Base-by-base conservation (phyloP, 2,329 filamentous ascomycete genomes). In the Bipolaris sorokiniana region DNA sequence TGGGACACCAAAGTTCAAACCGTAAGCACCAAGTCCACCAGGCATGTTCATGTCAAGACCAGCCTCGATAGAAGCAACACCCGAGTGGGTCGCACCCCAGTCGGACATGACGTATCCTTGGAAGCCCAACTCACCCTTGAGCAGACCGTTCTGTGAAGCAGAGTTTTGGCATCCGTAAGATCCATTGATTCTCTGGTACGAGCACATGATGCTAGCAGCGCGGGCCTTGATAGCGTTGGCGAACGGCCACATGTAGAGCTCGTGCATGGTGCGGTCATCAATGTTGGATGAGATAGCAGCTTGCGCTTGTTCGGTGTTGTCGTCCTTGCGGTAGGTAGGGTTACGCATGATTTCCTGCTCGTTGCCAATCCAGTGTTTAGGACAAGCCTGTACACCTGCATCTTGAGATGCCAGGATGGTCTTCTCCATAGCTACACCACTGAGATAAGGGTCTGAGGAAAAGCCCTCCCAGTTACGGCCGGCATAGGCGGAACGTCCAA, bases 201-300 rank as follows among this genome's bases (percentile, higher is more conserved):
- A 75, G 65, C 87, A 89, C 87, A 90, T 90, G 52, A 89, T 76
- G 0, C 82, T 84, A 0, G 80, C 83, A 2, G 81, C 82, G 5
- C 85, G 84, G 4, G 85, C 85, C 33, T 76, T 79, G 13, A 89
- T 75, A 0, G 84, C 83, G 54, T 89, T 84, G 65, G 86, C 82
- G 55, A 89, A 90, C 0, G 87, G 87, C 82, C 86, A 90, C 3
- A 87, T 78, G 58, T 90, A 90, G 22, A 85, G 78, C 70, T 89
- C 87, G 63, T 89, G 86, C 52, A 89, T 79, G 0, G 86, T 87
- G 60, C 84, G 82, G 70, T 90, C 88, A 58, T 89, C 83, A 5
- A 89, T 78, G 63, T 89, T 89, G 33, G 86, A 80, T 0, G 84
- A 87, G 10, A 84, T 73, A 9, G 86, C 82, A 63, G 87, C 83